These are phyloP conservation scores for Torrubiella hemipterigena DNA, from an alignment of 2,329 filamentous ascomycete species.

Conservation along the genomic window DNA sequence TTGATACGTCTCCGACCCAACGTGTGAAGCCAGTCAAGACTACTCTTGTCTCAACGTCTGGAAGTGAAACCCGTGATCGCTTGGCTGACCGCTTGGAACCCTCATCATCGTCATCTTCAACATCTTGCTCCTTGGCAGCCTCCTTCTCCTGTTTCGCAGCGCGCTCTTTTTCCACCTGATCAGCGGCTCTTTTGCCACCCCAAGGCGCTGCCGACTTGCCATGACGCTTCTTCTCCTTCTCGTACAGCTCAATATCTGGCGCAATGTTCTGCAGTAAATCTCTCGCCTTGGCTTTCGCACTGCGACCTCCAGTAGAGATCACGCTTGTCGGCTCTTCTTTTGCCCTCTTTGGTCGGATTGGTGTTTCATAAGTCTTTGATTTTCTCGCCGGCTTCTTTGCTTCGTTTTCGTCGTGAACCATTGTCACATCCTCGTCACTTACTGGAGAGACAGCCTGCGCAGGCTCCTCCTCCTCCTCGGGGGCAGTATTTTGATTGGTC, in stretches of 20 bases:
- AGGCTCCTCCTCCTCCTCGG: slow-evolving; percentile 28
- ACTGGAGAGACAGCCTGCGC: no score
- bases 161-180: slow-evolving; percentile 42
- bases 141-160: slow-evolving; percentile 32
- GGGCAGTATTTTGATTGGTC: slow-evolving; percentile 31
- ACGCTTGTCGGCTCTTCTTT: slow-evolving; percentile 75
- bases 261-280: slow-evolving; percentile 65
- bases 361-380: no score
- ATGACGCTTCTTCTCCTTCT: slow-evolving; percentile 80
- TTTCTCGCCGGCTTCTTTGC: slow-evolving; percentile 16
- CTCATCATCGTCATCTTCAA: slow-evolving; percentile 33
- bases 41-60: slow-evolving; percentile 60
- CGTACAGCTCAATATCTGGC: slow-evolving; percentile 76
- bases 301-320: slow-evolving; percentile 59
- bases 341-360: slow-evolving; percentile 28
- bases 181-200: slow-evolving; percentile 51
- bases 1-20: slow-evolving; percentile 63
- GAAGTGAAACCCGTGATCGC: slow-evolving; percentile 44
- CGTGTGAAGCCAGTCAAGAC: slow-evolving; percentile 73
- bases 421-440: no score
- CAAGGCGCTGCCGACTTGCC: slow-evolving; percentile 38
- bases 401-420: slow-evolving; percentile 28
- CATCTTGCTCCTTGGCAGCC: slow-evolving; percentile 25
- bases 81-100: slow-evolving; percentile 43
- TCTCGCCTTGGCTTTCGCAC: slow-evolving; percentile 78